phyloP scores from a whole-genome alignment of 1,284 basidiomycete genomes.

The Boletus sp. region DNA sequence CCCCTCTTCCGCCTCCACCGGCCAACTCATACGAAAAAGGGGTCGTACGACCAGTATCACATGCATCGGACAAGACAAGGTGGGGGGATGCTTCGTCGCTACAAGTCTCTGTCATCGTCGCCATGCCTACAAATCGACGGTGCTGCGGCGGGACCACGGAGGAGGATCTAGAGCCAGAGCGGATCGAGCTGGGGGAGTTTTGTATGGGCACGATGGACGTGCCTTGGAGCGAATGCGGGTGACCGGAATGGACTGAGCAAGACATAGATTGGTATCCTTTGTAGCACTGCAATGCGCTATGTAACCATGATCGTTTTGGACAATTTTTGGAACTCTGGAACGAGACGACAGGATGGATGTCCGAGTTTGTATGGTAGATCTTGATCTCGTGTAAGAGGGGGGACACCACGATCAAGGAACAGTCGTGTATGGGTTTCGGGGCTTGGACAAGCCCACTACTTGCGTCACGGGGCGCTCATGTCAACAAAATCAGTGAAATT shows the following conservation, averaged over 20 bases:
- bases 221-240: constrained; percentile 13
- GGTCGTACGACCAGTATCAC: not conserved
- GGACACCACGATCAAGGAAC: too few relatives aligned
- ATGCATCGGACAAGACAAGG: constrained; percentile 1
- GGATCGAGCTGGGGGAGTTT: constrained; percentile 22
- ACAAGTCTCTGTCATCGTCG: constrained; percentile 39
- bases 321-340: not conserved
- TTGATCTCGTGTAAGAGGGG: not conserved
- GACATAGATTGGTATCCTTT: not conserved
- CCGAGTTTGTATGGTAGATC: not conserved
- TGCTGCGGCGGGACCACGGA: constrained; percentile 2
- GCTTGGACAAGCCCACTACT: not conserved
- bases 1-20: constrained; percentile 27
- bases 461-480: not conserved
- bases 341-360: not conserved
- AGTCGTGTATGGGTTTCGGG: not conserved
- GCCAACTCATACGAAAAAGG: not conserved
- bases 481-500: not conserved
- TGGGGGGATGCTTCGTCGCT: constrained; percentile 23
- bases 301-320: not conserved
- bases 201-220: constrained; percentile 28
- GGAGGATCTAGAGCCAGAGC: not conserved
- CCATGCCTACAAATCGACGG: constrained; percentile 38
- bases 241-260: not conserved
- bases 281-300: not conserved